Conservation (phyloP, 2,329 filamentous ascomycete species). For the Paecilomyces dactylethromorphus region DNA sequence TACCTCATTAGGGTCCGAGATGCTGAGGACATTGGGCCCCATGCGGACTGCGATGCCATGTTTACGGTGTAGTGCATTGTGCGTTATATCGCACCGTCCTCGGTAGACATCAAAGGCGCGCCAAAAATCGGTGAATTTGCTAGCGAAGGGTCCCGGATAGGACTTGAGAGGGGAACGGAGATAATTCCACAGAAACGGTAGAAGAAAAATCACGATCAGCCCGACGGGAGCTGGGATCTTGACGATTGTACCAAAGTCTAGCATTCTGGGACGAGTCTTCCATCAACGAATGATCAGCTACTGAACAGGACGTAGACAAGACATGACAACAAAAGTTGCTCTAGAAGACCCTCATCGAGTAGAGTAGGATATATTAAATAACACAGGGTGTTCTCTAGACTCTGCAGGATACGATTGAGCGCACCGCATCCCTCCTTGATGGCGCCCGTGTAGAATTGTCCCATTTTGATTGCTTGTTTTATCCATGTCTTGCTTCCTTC, state of each 20-base stretch:
- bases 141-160: slow-evolving; percentile 65
- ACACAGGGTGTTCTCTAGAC: not conserved
- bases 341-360: not conserved
- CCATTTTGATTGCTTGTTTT: too few species aligned
- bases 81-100: slow-evolving; percentile 59
- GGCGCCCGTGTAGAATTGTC: too few species aligned
- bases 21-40: slow-evolving; percentile 67
- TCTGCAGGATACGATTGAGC: not conserved
- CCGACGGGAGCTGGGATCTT: not conserved
- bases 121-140: slow-evolving; percentile 66
- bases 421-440: not conserved
- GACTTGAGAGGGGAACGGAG: slow-evolving; percentile 11
- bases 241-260: not conserved
- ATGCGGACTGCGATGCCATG: slow-evolving; percentile 68
- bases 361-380: not conserved
- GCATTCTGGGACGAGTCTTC: not conserved
- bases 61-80: slow-evolving; percentile 60
- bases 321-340: too few species aligned
- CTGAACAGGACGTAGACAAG: too few species aligned
- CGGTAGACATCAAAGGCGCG: slow-evolving; percentile 62
- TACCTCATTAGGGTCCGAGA: slow-evolving; percentile 62
- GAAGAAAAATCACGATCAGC: slow-evolving; percentile 1
- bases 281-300: not conserved
- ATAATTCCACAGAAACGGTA: slow-evolving; percentile 11
- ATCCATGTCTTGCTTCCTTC: too few species aligned